Evolutionary conservation across 768 basidiomycete species (phyloP), one percentile per base, ranked within the genome.

Genomic region (Lentinus tigrinus): DNA sequence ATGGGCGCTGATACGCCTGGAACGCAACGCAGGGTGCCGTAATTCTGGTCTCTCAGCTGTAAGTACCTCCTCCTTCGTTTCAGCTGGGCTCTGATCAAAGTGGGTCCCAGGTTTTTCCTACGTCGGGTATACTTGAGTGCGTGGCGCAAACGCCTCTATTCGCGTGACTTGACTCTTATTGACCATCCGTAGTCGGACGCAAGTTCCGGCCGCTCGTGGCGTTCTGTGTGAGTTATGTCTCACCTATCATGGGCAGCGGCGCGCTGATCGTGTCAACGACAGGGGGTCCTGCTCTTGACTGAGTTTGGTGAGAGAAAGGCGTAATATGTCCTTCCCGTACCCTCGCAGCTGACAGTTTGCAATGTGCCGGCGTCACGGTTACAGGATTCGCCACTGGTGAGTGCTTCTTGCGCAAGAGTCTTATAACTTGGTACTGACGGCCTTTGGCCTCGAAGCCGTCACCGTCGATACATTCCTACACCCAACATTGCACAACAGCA

Each of bases 21-120:
- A 1, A 37, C 9, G 11, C 13, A 36, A 24, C 36, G 19, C 49
- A 57, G 56, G 50, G 49, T 34, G 56, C 49, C 4, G 56, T 57
- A 10, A 52, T 57, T 21, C 10, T 57, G n/a, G 23, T 50, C 3
- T 51, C 49, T 9, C 56, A 57, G 34, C 43, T 38, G 56, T 57
- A 23, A 19, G 43, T 46, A 7, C 21, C 6, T 44, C 5, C n/a
- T 44, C n/a, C 43, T 6, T 46, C 6, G 19, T 6, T 24, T 34
- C 7, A 31, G 2, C 2, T 2, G 3, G 10, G 16, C 5, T 1
- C 4, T 16, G 3, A 21, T 6, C 26, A 2, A 37, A 11, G 14
- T 11, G 2, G 19, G 9, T 3, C 11, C 3, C 31, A 57, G 56
- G 43, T 57, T 57, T 27, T 57, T 57, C 36, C 24, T 57, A 21